Conservation (phyloP, 139 green algal species). For the Coelastrella sp. region DNA sequence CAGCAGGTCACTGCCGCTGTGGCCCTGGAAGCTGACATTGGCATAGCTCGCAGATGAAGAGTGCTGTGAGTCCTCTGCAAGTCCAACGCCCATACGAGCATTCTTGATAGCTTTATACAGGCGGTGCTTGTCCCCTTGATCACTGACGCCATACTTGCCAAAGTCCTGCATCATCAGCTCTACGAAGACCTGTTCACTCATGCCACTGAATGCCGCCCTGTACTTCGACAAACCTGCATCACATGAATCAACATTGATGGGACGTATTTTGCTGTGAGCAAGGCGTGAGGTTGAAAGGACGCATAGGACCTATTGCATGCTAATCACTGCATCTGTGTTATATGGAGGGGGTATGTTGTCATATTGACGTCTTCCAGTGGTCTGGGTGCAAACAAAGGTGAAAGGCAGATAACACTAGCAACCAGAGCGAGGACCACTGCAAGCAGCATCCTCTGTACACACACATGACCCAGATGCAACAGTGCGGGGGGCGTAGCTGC, state of each 20-base stretch:
- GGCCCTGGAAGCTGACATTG: background rate
- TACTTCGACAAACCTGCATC: conserved; percentile 61
- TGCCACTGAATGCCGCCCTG: conserved; percentile 43
- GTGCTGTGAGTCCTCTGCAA: background rate
- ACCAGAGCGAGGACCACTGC: too few species aligned
- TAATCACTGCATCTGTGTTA: too few species aligned
- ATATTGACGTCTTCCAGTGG: too few species aligned
- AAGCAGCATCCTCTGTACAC: too few species aligned
- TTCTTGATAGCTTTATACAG: conserved; percentile 82
- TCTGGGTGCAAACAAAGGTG: too few species aligned
- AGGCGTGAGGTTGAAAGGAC: too few species aligned
- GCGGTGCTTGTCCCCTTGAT: conserved; percentile 83
- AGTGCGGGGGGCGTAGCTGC: too few species aligned
- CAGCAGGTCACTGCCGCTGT: conserved; percentile 61
- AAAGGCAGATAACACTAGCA: too few species aligned
- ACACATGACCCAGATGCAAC: too few species aligned
- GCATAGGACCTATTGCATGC: too few species aligned
- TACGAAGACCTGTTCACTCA: conserved; percentile 59
- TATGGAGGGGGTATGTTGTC: too few species aligned
- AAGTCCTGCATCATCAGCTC: conserved; percentile 79
- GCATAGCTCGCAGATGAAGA: background rate
- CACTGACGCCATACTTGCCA: conserved; percentile 69
- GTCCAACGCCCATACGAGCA: conserved; percentile 3
- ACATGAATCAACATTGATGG: background rate
- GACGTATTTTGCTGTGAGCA: too few species aligned